Evolutionary conservation across 257 asterid genomes (phyloP).

Genomic region (Marsdenia floribunda): DNA sequence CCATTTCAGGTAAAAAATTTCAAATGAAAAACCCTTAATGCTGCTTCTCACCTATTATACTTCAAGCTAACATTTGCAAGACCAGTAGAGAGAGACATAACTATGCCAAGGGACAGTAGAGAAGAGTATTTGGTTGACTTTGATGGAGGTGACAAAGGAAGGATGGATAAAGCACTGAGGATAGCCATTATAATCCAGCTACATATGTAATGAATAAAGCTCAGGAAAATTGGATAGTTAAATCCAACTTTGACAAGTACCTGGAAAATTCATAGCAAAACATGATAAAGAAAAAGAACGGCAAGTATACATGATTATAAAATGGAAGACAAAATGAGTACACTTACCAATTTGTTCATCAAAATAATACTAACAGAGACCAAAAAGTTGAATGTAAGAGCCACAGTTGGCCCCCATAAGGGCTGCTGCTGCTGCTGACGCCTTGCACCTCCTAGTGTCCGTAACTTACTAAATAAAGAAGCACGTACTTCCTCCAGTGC

Average conservation of each 20-base stretch:
- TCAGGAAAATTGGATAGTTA: slow-evolving; percentile 84
- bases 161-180: slow-evolving; percentile 63
- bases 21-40: background rate
- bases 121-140: slow-evolving; percentile 69
- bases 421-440: slow-evolving; percentile 72
- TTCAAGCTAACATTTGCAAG: slow-evolving; percentile 98
- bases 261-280: slow-evolving; percentile 33
- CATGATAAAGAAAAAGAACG: slow-evolving; percentile 1
- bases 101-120: slow-evolving; percentile 86
- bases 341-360: slow-evolving; percentile 88
- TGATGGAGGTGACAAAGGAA: slow-evolving; percentile 73
- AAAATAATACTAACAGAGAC: slow-evolving; percentile 86
- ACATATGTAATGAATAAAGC: slow-evolving; percentile 80
- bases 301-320: background rate
- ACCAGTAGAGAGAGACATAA: slow-evolving; percentile 98
- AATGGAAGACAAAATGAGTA: background rate
- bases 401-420: slow-evolving; percentile 67
- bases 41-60: slow-evolving; percentile 67
- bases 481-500: slow-evolving; percentile 86
- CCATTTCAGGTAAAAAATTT: slow-evolving; percentile 1
- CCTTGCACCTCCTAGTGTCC: slow-evolving; percentile 49
- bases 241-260: slow-evolving; percentile 89
- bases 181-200: slow-evolving; percentile 93
- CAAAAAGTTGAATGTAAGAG: slow-evolving; percentile 82
- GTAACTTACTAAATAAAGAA: slow-evolving; percentile 64